phyloP scores from a whole-genome alignment of 2,329 filamentous ascomycete species.

The Talaromyces sp. region DNA sequence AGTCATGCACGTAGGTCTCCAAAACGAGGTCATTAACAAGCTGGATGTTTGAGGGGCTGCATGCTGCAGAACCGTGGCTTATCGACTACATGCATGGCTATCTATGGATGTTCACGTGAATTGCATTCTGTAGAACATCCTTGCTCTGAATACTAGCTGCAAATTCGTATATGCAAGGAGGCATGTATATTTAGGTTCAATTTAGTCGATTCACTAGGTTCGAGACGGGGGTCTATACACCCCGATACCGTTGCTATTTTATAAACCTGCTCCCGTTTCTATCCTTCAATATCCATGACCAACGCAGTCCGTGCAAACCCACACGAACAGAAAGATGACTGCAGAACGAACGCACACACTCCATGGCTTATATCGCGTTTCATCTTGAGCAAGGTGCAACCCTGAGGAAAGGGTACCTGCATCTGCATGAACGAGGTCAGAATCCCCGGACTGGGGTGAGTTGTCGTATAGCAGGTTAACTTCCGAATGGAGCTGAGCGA shows the following conservation, averaged over 20 bases:
- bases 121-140: neutral
- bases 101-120: neutral
- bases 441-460: neutral
- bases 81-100: neutral
- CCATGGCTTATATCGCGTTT: neutral
- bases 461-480: neutral
- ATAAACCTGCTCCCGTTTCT: neutral
- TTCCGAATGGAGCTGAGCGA: neutral
- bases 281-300: neutral
- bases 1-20: neutral
- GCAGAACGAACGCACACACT: neutral
- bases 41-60: neutral
- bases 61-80: neutral
- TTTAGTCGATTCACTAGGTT: neutral
- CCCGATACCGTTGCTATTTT: neutral
- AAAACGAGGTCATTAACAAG: neutral
- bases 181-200: neutral
- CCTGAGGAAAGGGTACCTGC: neutral
- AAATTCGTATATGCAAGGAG: neutral
- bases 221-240: neutral
- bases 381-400: neutral
- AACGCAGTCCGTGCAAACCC: neutral
- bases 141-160: neutral
- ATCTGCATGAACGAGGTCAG: neutral
- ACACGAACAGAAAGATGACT: neutral